phyloP scores from a whole-genome alignment of 2,329 filamentous ascomycete genomes.

The Fusarium sp. region DNA sequence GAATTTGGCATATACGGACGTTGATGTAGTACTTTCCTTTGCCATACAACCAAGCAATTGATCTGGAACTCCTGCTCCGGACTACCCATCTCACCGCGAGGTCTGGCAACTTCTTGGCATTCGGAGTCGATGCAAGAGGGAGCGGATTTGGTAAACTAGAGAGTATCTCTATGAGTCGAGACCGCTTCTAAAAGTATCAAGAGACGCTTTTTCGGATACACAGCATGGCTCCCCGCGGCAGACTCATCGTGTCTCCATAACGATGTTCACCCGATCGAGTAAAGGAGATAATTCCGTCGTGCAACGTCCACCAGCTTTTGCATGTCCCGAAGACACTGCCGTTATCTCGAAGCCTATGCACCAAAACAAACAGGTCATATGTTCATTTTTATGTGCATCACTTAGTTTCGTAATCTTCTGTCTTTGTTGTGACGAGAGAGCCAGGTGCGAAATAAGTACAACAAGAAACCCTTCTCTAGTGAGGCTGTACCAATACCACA shows the following conservation, averaged over 20 bases:
- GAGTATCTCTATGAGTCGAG: constrained; percentile 9
- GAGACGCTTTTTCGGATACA: constrained; percentile 3
- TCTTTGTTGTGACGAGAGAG: constrained; percentile 30
- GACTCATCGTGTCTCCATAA: constrained; percentile 1
- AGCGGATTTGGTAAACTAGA: constrained; percentile 9
- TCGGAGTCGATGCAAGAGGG: constrained; percentile 5
- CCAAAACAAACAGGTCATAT: constrained; percentile 22
- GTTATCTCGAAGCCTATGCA: neutral
- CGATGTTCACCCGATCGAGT: constrained; percentile 12
- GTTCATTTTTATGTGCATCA: constrained; percentile 27
- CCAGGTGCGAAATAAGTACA: constrained; percentile 24
- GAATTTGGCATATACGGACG: constrained; percentile 10
- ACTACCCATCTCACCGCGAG: neutral
- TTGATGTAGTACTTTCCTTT: neutral
- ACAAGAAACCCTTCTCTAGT: constrained; percentile 18
- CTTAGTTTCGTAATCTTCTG: constrained; percentile 25
- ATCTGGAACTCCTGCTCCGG: neutral
- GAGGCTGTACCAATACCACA: constrained; percentile 13
- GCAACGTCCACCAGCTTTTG: constrained; percentile 29
- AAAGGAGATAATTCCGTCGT: constrained; percentile 28
- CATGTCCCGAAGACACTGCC: constrained; percentile 7
- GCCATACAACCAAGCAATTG: neutral
- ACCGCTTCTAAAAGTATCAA: constrained; percentile 4
- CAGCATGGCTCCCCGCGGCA: constrained; percentile 17
- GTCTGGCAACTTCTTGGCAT: neutral